Base-by-base conservation (phyloP, 345 rosid species). In the Citrus hindsii region DNA sequence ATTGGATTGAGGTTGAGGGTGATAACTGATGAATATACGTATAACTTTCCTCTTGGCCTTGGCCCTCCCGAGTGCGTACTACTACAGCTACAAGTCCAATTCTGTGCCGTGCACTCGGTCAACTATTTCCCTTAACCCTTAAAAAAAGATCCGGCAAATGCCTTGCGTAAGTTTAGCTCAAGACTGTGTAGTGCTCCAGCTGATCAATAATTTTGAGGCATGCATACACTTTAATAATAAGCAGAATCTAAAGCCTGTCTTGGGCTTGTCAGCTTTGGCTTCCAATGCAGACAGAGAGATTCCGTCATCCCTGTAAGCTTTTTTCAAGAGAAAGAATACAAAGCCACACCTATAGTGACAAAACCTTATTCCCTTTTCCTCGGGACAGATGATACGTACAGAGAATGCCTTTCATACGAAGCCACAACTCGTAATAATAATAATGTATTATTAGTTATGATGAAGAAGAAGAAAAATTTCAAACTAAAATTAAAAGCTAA, bases 201-300 rank as follows among this genome's bases (percentile, higher is more conserved):
- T 46, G 7, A 53, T 53, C 21, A 53, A 18, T 5, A 75, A 18
- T 48, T 46, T 48, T 75, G 77, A 46, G 48, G 69, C 69, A 38
- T 46, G 51, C 51, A 46, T 13, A 12, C 0, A 46, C 51, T 46
- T 46, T 46, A 46, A 46, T 46, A 28, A 22, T 51, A 33, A 53
- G 53, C 78, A 76, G 71, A 76, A 48, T 64, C 16, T 30, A 75
- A 65, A 35, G 59, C 13, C 7, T 75, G 55, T 64, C 4, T 64
- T 75, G 35, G 59, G n/a, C 16, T 74, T 75, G 21, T 32, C 77
- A 75, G 77, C 70, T 76, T 76, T 51, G 18, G 21, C 63, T 65
- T 66, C 64, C 25, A 53, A 35, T 53, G 4, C 61, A 55, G 25
- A 30, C n/a, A 51, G 33, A 32, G 30, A 66, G 65, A 67, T 76